Base-by-base conservation (phyloP, 1,139 yeast species). In the Meyerozyma smithsonii region DNA sequence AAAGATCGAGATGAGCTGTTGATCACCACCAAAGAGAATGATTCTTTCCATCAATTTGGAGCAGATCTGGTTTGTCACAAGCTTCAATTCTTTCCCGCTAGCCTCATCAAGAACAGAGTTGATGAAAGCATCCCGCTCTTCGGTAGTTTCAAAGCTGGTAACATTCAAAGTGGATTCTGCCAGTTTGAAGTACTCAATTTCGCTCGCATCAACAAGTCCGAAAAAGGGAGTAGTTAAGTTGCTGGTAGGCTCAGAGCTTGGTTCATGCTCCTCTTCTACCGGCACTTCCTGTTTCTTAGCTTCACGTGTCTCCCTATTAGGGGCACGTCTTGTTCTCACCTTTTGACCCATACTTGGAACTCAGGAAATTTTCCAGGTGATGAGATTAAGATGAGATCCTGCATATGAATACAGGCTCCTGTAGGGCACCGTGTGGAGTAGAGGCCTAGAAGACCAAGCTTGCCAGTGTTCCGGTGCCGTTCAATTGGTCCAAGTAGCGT, bases 31-130 rank as follows among this genome's bases (percentile, higher is more conserved):
- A 26, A 72, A 67, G 36, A 86, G 62, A n/a, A 90, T 76, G 46
- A 92, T 66, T 56, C 97, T 72, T 63, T 92, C 99, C 71, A 92
- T 74, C 44, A 92, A 72, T 58, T 92, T 92, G 15, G 97, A 90
- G 56, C 97, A 89, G 42, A 90, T 87, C 55, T 90, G 97, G 56
- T 92, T 90, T 4, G 97, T 90, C 8, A 87, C 96, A 38, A 92
- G 72, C 60, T 92, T 92, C 51, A 94, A 69, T 61, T 92, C 98
- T 52, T 90, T 89, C 5, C 97, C 97, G 42, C 74, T 73, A 23
- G 90, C 78, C 66, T 92, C 99, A 50, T 85, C 95, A 47, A 86
- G 72, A 4, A 88, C 90, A 50, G 90, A 83, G 8, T 72, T 61
- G 21, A 88, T 80, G 55, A 90, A 89, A 2, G 84, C 83, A 4